These are phyloP conservation scores for Hymenotorrendiella dingleyae DNA, from an alignment of 2,329 filamentous ascomycete species.

Conservation along the genomic window DNA sequence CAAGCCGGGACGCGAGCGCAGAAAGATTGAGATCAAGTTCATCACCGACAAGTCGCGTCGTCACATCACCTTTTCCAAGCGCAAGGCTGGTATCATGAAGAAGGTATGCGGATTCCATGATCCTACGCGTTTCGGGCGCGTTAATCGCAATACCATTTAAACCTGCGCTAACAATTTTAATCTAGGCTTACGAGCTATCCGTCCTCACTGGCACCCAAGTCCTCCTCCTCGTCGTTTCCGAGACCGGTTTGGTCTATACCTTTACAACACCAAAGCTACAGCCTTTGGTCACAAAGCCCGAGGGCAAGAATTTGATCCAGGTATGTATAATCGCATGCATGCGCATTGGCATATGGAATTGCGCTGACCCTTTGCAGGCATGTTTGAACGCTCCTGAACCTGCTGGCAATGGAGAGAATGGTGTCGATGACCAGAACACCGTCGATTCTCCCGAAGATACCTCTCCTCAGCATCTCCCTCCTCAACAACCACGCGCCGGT, in stretches of 20 bases:
- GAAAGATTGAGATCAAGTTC: slow-evolving; percentile 99
- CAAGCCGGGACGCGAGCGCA: slow-evolving; percentile 93
- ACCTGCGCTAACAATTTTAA: slow-evolving; percentile 6
- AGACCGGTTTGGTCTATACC: slow-evolving; percentile 95
- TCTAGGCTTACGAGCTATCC: slow-evolving; percentile 90
- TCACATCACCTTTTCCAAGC: slow-evolving; percentile 99
- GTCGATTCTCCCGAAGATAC: slow-evolving; percentile 92
- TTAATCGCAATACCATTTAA: slow-evolving; percentile 7
- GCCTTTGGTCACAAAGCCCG: slow-evolving; percentile 94
- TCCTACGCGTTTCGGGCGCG: slow-evolving; percentile 21
- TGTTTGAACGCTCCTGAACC: slow-evolving; percentile 96
- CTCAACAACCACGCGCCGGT: slow-evolving; percentile 52
- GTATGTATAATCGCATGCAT: slow-evolving; percentile 46
- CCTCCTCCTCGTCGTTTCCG: slow-evolving; percentile 89
- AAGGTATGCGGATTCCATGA: slow-evolving; percentile 60
- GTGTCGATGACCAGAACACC: slow-evolving; percentile 67
- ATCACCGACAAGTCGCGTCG: slow-evolving; percentile 99
- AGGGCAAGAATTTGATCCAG: slow-evolving; percentile 99
- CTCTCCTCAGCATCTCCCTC: slow-evolving; percentile 65
- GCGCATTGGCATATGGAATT: not conserved
- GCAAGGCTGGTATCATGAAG: slow-evolving; percentile 99
- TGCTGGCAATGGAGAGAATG: slow-evolving; percentile 71
- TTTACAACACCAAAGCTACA: slow-evolving; percentile 98
- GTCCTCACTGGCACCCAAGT: slow-evolving; percentile 98
- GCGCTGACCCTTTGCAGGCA: slow-evolving; percentile 53